Conservation (phyloP, 2,329 filamentous ascomycete species). For the Scortechinia acanthostroma region DNA sequence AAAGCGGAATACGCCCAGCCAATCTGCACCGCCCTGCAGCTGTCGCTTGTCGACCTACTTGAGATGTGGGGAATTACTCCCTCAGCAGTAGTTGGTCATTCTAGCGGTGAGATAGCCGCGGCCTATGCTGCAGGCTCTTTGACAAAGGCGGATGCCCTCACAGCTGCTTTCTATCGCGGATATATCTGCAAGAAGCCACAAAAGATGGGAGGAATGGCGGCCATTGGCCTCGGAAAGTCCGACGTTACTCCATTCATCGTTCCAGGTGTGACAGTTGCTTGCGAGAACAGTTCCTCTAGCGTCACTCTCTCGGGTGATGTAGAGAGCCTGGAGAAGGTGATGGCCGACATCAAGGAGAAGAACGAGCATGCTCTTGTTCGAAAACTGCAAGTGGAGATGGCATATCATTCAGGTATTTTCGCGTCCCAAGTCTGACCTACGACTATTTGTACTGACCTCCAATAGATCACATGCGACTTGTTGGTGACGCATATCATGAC, state of each 20-base stretch:
- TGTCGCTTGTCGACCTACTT: constrained; percentile 9
- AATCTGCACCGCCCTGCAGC: constrained; percentile 10
- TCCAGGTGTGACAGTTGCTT: constrained; percentile 4
- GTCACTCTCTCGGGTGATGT: constrained; percentile 12
- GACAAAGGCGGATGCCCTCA: constrained; percentile 16
- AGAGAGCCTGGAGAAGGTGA: constrained; percentile 5
- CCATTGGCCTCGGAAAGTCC: constrained; percentile 7
- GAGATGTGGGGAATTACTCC: constrained; percentile 15
- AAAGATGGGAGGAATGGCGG: constrained; percentile 7
- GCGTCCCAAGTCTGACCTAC: no score
- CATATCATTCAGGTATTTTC: constrained; percentile 36
- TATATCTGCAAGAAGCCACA: constrained; percentile 2
- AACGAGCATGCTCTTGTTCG: no score
- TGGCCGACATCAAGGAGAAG: no score
- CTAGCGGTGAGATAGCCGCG: constrained; percentile 28
- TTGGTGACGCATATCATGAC: not conserved
- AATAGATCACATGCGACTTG: not conserved
- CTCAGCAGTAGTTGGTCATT: constrained; percentile 24
- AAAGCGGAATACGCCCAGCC: constrained; percentile 8
- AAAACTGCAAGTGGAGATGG: constrained; percentile 26
- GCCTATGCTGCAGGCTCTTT: constrained; percentile 23
- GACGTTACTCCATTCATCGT: constrained; percentile 4
- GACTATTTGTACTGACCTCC: no score
- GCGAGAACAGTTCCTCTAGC: constrained; percentile 8
- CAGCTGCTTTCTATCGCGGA: constrained; percentile 24